Base-by-base conservation (phyloP, 2,329 filamentous ascomycete species). In the Chaetomium sp. region DNA sequence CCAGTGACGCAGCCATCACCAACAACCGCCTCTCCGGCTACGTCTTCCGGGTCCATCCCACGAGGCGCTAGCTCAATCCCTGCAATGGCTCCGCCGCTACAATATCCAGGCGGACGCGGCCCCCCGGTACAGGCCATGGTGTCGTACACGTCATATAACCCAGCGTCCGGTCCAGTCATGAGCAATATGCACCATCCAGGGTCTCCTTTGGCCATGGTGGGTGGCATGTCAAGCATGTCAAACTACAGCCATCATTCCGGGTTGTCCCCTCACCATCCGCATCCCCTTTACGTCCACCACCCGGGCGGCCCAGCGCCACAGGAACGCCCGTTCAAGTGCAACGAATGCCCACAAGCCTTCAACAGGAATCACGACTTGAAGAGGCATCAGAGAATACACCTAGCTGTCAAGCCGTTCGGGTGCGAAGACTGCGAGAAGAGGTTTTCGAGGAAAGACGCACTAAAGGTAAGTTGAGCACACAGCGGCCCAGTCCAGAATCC, bases 321-420 rank as follows among this genome's bases (percentile, higher is more conserved):
- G 23, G 79, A 80, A 31, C 87, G 94, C 5, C 95, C 95, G 0
- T 98, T 96, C 82, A 93, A 93, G 77, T 99, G 95, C 75, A 93
- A 98, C 71, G 85, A 91, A 74, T 99, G 95, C 74, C 87, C 91
- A 0, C 92, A 96, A 75, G 93, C 91, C 45, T 99, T 99, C 80
- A 98, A 96, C 76, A 85, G 95, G 4, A 98, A 98, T 70, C 95
- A 98, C 74, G 95, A 98, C 74, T 78, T 98, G 71, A 99, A 99
- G 79, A 86, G 95, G 59, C 95, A 99, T 77, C 97, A 97, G 82
- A 83, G 93, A 57, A 98, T 98, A 65, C 95, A 99, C 77, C 79
- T 98, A 64, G 91, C 93, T 0, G 92, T 98, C 49, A 99, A 99
- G 82, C 95, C 95, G 0, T 98, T 94, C 76, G 93, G 93, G 0